Evolutionary conservation across 2,329 filamentous ascomycete species (phyloP).

Genomic region (Gaeumannomyces tritici): DNA sequence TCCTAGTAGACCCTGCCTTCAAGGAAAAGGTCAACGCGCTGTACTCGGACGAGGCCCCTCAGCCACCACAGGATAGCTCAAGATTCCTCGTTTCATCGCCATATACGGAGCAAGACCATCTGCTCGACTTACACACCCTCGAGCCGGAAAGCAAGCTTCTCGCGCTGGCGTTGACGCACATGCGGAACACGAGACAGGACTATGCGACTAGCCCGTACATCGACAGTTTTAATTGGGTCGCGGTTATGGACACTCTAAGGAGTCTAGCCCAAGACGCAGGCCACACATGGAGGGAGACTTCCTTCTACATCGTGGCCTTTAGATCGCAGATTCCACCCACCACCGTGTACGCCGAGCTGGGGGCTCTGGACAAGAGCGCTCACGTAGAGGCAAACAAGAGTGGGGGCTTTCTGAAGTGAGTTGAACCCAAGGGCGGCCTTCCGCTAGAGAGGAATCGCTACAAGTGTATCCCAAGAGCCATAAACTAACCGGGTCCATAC

Average conservation of each 20-base stretch:
- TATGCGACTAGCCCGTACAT: conserved; percentile 71
- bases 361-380: conserved; percentile 64
- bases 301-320: conserved; percentile 81
- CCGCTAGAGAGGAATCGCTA: not conserved
- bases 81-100: conserved; percentile 58
- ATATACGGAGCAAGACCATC: conserved; percentile 61
- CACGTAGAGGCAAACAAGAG: conserved; percentile 71
- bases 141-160: conserved; percentile 58
- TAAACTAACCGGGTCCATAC: not conserved
- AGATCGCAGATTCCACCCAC: conserved; percentile 60
- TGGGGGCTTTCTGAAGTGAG: conserved; percentile 73
- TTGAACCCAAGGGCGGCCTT: conserved; percentile 5
- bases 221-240: conserved; percentile 67
- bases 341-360: conserved; percentile 59
- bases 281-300: conserved; percentile 47
- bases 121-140: conserved; percentile 61
- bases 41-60: not conserved
- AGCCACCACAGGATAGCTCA: not conserved
- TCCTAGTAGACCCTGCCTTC: not conserved
- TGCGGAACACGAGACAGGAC: conserved; percentile 54
- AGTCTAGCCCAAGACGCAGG: conserved; percentile 36
- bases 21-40: not conserved
- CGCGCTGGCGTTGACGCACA: conserved; percentile 56
- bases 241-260: conserved; percentile 50
- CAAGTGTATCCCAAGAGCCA: not conserved